Evolutionary conservation across 2,329 filamentous ascomycete species (phyloP).

Genomic region (Colletotrichum truncatum): DNA sequence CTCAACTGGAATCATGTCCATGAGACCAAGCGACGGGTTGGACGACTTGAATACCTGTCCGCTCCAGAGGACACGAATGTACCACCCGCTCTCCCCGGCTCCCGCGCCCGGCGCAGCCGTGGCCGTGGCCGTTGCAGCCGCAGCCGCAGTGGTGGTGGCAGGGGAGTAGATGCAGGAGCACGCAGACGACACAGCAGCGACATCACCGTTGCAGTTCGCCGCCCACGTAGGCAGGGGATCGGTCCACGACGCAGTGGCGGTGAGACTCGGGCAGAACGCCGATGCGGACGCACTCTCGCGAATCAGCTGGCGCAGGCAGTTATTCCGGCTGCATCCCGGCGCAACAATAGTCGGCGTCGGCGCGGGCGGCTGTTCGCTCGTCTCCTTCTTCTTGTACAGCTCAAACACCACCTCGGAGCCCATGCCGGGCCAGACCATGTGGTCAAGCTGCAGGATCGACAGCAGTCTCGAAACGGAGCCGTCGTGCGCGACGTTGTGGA

Average conservation of each 20-base stretch:
- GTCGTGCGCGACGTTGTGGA: conserved; percentile 85
- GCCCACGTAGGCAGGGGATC: too few relatives aligned
- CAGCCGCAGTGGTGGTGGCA: conserved; percentile 24
- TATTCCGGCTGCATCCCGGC: too few relatives aligned
- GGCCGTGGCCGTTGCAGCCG: conserved; percentile 2
- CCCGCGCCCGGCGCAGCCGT: neutral
- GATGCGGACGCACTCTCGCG: too few relatives aligned
- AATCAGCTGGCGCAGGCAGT: too few relatives aligned
- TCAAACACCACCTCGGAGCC: conserved; percentile 83
- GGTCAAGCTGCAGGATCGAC: conserved; percentile 74
- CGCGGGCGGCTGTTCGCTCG: conserved; percentile 15
- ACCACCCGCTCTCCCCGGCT: conserved; percentile 46
- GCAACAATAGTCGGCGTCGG: conserved; percentile 32
- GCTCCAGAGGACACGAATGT: conserved; percentile 75
- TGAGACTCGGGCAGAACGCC: too few relatives aligned
- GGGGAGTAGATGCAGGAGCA: conserved; percentile 40
- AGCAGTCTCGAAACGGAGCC: conserved; percentile 75
- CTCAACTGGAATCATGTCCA: conserved; percentile 77
- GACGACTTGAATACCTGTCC: conserved; percentile 74
- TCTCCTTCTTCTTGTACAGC: conserved; percentile 62
- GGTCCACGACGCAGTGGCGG: too few relatives aligned
- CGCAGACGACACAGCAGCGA: too few relatives aligned
- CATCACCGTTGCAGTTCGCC: too few relatives aligned
- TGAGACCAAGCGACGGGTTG: conserved; percentile 70
- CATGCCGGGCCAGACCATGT: conserved; percentile 89